These are phyloP conservation scores for Cytospora paraplurivora DNA, from an alignment of 2,329 filamentous ascomycete genomes.

Conservation along the genomic window DNA sequence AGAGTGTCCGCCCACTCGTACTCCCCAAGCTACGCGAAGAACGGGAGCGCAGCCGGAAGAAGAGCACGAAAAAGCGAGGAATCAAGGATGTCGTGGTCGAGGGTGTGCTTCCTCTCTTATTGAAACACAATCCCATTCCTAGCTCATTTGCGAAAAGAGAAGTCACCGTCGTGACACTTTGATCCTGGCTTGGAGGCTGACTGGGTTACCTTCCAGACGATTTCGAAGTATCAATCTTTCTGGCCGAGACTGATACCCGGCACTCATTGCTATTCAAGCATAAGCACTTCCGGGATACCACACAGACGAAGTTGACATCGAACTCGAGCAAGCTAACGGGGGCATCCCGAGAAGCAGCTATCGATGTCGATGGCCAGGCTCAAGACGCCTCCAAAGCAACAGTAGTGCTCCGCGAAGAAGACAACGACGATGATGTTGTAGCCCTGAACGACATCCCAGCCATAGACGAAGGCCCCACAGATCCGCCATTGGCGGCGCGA, in stretches of 20 bases:
- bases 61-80: constrained; percentile 70
- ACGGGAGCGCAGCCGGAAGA: constrained; percentile 65
- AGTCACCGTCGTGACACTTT: not conserved
- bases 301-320: constrained; percentile 56
- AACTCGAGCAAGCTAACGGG: constrained; percentile 65
- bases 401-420: constrained; percentile 56
- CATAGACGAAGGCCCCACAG: constrained; percentile 37
- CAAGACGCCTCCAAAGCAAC: constrained; percentile 39
- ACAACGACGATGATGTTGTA: constrained; percentile 60
- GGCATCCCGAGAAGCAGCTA: constrained; percentile 54
- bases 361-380: constrained; percentile 50
- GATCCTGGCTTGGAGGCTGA: not conserved
- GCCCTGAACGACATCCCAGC: constrained; percentile 59
- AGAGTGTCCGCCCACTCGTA: constrained; percentile 81
- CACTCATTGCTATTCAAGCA: constrained; percentile 86
- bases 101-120: constrained; percentile 53
- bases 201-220: constrained; percentile 63
- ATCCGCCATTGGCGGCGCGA: constrained; percentile 30
- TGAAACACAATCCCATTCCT: not conserved
- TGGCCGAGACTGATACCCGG: constrained; percentile 81
- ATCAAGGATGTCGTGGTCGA: constrained; percentile 86
- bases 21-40: constrained; percentile 91
- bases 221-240: constrained; percentile 92
- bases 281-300: constrained; percentile 70
- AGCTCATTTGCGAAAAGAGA: not conserved